Evolutionary conservation across 441 rosid genomes (phyloP).

Genomic region (Dalechampia spathulata): DNA sequence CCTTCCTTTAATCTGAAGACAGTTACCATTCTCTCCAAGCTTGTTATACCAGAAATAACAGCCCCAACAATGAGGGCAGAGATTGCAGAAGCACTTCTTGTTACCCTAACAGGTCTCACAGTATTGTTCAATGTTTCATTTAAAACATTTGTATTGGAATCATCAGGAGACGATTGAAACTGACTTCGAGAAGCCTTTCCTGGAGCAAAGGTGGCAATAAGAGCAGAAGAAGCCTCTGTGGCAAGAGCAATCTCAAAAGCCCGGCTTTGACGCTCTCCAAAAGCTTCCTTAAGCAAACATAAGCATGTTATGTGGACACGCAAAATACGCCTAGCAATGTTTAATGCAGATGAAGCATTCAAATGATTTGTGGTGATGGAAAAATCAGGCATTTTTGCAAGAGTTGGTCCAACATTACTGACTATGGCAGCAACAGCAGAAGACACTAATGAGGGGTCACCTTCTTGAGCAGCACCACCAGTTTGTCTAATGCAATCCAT

Average conservation of each 20-base stretch:
- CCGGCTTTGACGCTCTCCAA: conserved; percentile 96
- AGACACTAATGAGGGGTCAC: conserved; percentile 93
- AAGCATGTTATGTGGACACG: conserved; percentile 77
- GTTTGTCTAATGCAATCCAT: conserved; percentile 85
- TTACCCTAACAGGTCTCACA: conserved; percentile 41
- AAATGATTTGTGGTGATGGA: conserved; percentile 39
- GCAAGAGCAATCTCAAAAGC: conserved; percentile 98
- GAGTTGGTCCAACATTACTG: conserved; percentile 53
- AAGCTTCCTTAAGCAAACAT: conserved; percentile 86
- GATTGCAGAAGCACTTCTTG: conserved; percentile 72
- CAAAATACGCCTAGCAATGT: conserved; percentile 59
- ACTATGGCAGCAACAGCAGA: conserved; percentile 91
- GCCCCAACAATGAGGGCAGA: conserved; percentile 89
- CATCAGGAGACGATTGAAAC: conserved; percentile 79
- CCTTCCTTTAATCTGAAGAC: conserved; percentile 81
- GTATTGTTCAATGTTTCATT: conserved; percentile 42
- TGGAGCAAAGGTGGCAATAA: conserved; percentile 56
- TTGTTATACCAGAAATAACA: conserved; percentile 80
- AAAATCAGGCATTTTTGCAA: conserved; percentile 75
- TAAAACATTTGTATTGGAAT: conserved; percentile 44
- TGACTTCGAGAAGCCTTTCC: conserved; percentile 84
- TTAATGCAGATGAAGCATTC: conserved; percentile 44
- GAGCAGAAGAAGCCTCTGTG: conserved; percentile 80
- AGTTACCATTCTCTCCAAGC: conserved; percentile 89
- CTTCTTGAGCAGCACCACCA: conserved; percentile 99